Conservation (phyloP, 441 rosid species). For the Corymbia calophylla region DNA sequence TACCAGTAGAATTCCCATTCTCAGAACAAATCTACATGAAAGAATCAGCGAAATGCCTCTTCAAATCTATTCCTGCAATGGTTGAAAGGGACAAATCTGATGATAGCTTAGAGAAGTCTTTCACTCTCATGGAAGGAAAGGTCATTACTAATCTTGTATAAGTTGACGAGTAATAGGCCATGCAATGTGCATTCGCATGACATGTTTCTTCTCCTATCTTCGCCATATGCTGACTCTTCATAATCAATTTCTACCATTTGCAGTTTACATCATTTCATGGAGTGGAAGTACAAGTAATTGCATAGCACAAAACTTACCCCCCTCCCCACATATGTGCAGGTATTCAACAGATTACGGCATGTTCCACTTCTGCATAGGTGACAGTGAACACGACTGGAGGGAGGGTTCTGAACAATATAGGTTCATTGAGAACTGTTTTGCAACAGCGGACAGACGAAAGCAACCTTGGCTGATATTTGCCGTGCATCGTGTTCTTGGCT, state of each 20-base stretch:
- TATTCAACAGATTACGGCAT: slow-evolving; percentile 79
- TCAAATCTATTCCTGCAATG: neutral
- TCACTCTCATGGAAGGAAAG: neutral
- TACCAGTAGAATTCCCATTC: neutral
- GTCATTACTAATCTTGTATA: neutral
- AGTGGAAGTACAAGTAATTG: neutral
- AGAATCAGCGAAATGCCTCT: neutral
- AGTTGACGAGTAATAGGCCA: neutral
- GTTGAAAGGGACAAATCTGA: neutral
- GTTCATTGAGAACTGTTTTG: neutral
- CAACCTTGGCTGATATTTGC: slow-evolving; percentile 4
- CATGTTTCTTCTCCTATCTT: neutral
- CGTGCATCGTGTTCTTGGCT: neutral
- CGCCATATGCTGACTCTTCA: neutral
- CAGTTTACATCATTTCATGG: neutral
- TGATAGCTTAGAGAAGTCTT: neutral
- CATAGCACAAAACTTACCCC: neutral
- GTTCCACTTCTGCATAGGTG: slow-evolving; percentile 89
- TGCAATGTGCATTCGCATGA: neutral
- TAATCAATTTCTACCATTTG: neutral
- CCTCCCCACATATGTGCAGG: slow-evolving; percentile 29
- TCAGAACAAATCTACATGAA: neutral
- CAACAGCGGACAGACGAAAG: neutral
- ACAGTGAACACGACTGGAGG: slow-evolving; percentile 33
- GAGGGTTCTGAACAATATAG: slow-evolving; percentile 9